Evolutionary conservation across 192 early-diverging fungal genomes (phyloP), one percentile per base, ranked within the genome.

Genomic region (Geranomyces michiganensis): DNA sequence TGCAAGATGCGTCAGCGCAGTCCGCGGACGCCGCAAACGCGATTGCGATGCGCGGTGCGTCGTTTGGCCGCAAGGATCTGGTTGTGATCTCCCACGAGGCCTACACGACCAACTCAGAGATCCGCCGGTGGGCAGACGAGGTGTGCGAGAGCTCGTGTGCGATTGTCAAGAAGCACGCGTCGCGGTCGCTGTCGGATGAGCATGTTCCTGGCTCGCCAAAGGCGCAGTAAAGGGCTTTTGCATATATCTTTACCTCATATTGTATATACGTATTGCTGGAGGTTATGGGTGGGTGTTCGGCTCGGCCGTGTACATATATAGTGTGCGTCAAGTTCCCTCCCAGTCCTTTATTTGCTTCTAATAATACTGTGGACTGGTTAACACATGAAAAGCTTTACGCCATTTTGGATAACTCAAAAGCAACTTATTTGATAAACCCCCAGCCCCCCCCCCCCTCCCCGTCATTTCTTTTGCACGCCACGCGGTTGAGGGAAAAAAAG

Each of bases 11-110:
- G 3, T 65, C 76, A 0, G 51, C 72, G 1, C 71, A 78, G 7
- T 71, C 85, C 15, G 22, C 84, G 24, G 73, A 75, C 64, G 78
- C 76, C 58, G 27, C 22, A 2, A 31, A 19, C 17, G 27, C 31
- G 22, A 24, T 17, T 32, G 7, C 58, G 58, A 77, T 77, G 10
- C 65, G 85, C 29, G 67, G 73, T 0, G 64, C 75, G 9, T 27
- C 74, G 13, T 73, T 85, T 26, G 70, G 76, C 9, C 51, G 79
- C 21, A 76, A 82, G 53, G 86, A 87, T 69, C 70, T 85, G 19
- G 53, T 87, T 14, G 77, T 87, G 0, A 3, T 66, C 56, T 63
- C 30, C 1, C 33, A 55, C 22, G 21, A 36, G 10, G 22, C 62
- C 33, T 60, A 60, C 31, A 36, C 30, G 43, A 32, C 22, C 43